Evolutionary conservation across 163 green algal genomes (phyloP), one percentile per base, ranked within the genome.

Genomic region (Picocystis sp.): DNA sequence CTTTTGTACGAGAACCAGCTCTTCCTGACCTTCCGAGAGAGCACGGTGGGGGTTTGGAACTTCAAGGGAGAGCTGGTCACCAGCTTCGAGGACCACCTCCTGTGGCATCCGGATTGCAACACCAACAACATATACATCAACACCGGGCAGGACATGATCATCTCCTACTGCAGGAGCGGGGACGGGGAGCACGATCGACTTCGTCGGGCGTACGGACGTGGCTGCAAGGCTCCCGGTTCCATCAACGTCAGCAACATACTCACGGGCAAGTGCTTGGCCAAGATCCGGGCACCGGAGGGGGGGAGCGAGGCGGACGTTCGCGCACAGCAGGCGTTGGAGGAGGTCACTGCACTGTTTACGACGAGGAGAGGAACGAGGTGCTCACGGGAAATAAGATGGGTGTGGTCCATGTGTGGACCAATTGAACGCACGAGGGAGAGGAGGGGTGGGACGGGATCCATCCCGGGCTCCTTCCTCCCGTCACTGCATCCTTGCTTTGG

Each of bases 121-220:
- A 74, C 65, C 43, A 74, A 71, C 67, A 75, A 74, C 60, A 74
- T 75, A 50, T 75, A 71, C 60, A 75, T 75, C 55, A 75, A 59
- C 43, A 47, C 21, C 15, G 52, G 69, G 47, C 67, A 75, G 56
- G 67, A 75, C 48, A 52, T 74, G 45, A 75, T 75, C 58, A 61
- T 75, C 52, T 74, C 64, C 17, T 74, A 71, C 50, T 74, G 67
- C 60, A 70, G 66, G 42, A 17, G 50, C 19, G 45, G 21, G 22
- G 17, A 55, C 21, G 12, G 11, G 17, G 22, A 53, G n/a, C 43
- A 47, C 12, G 53, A 48, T 17, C 19, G 25, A 11, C 22, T 22
- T 56, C n/a, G 52, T 58, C 3, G 25, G 11, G 3, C 24, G 42
- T 34, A 24, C 9, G 6, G 48, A 5, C 48, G 21, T 6, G 17